Percentiles rank a stretch among this genome's conserved stretches.
Conservation (phyloP, 2,329 filamentous ascomycete genomes). For the Arthrinium puccinioides region DNA sequence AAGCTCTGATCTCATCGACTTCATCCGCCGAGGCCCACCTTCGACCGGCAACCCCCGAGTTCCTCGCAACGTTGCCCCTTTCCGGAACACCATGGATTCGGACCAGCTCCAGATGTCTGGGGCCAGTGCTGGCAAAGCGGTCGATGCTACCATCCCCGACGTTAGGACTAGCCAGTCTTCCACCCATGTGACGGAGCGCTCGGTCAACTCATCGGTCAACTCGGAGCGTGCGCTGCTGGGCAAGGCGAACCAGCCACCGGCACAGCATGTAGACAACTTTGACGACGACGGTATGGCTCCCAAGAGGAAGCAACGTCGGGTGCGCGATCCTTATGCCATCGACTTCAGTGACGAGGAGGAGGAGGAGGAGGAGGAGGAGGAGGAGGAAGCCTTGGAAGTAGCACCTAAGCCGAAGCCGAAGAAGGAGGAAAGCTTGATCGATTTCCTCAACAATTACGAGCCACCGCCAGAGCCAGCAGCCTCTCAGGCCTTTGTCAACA, state of each 20-base stretch:
- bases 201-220: slow-evolving; percentile 59
- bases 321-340: slow-evolving; percentile 90
- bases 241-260: slow-evolving; percentile 32
- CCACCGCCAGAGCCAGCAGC: slow-evolving; percentile 48
- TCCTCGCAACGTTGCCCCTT: slow-evolving; percentile 75
- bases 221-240: slow-evolving; percentile 66
- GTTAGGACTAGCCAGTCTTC: slow-evolving; percentile 50
- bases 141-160: slow-evolving; percentile 51
- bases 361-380: slow-evolving; percentile 26
- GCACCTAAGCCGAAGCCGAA: slow-evolving; percentile 35
- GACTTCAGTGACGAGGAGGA: slow-evolving; percentile 68
- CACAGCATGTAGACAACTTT: slow-evolving; percentile 29
- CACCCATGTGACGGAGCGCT: slow-evolving; percentile 49
- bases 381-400: slow-evolving; percentile 40
- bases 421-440: slow-evolving; percentile 61
- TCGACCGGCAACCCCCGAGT: slow-evolving; percentile 59
- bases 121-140: slow-evolving; percentile 45
- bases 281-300: slow-evolving; percentile 53
- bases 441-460: slow-evolving; percentile 64
- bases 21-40: slow-evolving; percentile 82
- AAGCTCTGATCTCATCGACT: slow-evolving; percentile 87
- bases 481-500: slow-evolving; percentile 24
- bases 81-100: slow-evolving; percentile 78
- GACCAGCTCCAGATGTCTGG: slow-evolving; percentile 55
- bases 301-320: slow-evolving; percentile 66